Evolutionary conservation across 192 early-diverging fungal species (phyloP).

Genomic region (Backusella mclennaniae): DNA sequence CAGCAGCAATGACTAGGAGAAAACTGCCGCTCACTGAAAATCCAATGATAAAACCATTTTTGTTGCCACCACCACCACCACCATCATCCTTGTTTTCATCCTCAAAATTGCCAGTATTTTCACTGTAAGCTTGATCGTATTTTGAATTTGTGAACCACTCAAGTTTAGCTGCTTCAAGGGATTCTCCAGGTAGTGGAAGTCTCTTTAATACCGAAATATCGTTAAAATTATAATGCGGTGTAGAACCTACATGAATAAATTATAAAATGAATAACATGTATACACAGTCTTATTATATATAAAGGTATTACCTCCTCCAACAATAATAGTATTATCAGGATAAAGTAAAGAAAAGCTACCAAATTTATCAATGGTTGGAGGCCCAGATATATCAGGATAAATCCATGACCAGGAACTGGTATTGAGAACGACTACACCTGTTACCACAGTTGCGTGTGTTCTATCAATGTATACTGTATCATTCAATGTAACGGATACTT

Average conservation of each 20-base stretch:
- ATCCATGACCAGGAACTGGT: neutral
- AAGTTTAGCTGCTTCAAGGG: neutral
- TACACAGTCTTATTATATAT: neutral
- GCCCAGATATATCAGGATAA: neutral
- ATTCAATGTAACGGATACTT: neutral
- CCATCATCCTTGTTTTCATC: neutral
- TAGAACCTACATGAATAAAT: neutral
- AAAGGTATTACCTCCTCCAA: neutral
- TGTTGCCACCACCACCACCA: neutral
- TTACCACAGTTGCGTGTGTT: neutral
- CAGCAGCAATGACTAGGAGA: neutral
- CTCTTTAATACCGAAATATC: neutral
- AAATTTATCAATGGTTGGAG: neutral
- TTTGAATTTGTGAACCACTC: neutral
- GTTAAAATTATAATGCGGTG: neutral
- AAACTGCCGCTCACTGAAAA: neutral
- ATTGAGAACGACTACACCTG: neutral
- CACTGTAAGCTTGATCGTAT: neutral
- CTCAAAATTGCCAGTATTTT: neutral
- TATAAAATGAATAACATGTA: too few species aligned
- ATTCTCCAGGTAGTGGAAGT: neutral
- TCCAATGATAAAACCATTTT: neutral
- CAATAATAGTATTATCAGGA: neutral
- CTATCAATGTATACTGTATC: neutral
- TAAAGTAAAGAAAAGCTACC: neutral